Evolutionary conservation across 495 filamentous ascomycete genomes (phyloP).

Genomic region (Neurospora sp.): DNA sequence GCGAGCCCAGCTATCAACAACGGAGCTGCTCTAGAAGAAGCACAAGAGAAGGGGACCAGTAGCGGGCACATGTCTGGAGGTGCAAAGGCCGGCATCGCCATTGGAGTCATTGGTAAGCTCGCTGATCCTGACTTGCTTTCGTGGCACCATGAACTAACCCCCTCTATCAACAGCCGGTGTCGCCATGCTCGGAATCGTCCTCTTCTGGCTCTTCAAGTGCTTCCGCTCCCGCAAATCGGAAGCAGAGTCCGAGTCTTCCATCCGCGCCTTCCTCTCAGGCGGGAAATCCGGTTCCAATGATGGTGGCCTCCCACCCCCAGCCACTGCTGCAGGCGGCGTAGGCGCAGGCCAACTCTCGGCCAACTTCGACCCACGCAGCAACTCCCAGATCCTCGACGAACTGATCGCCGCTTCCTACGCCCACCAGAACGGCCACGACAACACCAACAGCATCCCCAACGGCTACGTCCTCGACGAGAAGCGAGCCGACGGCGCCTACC

Average conservation of each 20-base stretch:
- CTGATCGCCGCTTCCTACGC: slow-evolving; percentile 23
- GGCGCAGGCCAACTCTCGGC: not conserved
- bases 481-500: not conserved
- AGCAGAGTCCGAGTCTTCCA: not conserved
- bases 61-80: not conserved
- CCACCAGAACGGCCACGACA: slow-evolving; percentile 17
- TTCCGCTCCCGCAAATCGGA: not conserved
- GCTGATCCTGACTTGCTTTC: not conserved
- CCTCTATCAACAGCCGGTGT: not conserved
- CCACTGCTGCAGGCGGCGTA: not conserved
- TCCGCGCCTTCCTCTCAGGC: not conserved
- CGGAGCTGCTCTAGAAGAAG: not conserved
- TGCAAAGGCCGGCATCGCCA: slow-evolving; percentile 12
- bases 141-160: not conserved
- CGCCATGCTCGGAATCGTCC: not conserved
- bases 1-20: not conserved
- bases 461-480: slow-evolving; percentile 2
- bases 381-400: slow-evolving; percentile 22
- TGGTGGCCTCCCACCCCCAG: not conserved
- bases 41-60: not conserved
- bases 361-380: slow-evolving; percentile 3
- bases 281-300: not conserved
- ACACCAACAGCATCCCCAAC: not conserved
- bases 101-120: slow-evolving; percentile 8
- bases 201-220: slow-evolving; percentile 4